Evolutionary conservation across 129 eudicot genomes (phyloP), one percentile per base, ranked within the genome.

Genomic region (Arctium minus): DNA sequence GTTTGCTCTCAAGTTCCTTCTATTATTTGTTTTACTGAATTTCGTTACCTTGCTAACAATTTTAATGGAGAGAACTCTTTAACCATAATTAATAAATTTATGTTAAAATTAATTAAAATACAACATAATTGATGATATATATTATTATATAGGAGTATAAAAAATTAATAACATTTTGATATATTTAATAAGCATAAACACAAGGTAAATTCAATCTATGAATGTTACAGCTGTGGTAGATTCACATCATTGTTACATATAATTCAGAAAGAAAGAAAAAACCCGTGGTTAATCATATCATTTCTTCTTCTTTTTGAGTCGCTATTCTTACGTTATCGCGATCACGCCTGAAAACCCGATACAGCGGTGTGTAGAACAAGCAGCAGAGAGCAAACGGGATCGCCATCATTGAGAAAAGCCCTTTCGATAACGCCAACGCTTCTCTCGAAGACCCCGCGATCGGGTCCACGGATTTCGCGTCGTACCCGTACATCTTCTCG

Each of bases 361-460:
- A 96, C 92, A 96, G 85, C 13, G 97, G 99, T 1, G 91, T 89
- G 80, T 96, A 96, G 76, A 93, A 92, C 91, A 96, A 86, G 86
- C 93, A 78, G 79, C 99, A 96, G 90, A 96, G 72, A 11, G 91
- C 99, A 72, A 93, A 96, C 2, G 99, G 99, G 36, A 96, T 85
- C 15, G 92, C 99, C 99, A 96, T 96, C 99, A 96, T 91, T 0
- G 99, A 79, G 48, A 96, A 86, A 31, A 96, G 97, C 33, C 97
- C 99, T 74, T 84, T 89, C n/a, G 99, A 96, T 86, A 96, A 78
- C 8, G 99, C 99, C 31, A 93, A 53, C 5, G 99, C 99, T 86
- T 93, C 99, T n/a, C 87, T 81, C 1, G 83, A 18, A 8, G 99
- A 91, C 65, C 99, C 99, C 1, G 82, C 38, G 7, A 74, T 74